phyloP scores from a whole-genome alignment of 2,329 filamentous ascomycete genomes.

The Ceratocystis lukuohia region DNA sequence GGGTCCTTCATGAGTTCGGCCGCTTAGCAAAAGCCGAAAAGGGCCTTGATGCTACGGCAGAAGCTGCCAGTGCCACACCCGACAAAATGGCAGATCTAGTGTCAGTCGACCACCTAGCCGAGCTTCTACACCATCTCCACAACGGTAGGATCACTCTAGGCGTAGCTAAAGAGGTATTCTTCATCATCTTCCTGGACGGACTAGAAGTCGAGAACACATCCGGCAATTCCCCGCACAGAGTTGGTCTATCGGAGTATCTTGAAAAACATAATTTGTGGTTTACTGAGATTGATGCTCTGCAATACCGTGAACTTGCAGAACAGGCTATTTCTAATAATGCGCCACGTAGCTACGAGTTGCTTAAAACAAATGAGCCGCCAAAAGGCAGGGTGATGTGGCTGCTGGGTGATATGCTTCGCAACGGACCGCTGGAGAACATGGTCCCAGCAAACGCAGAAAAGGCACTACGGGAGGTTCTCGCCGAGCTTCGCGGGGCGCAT shows the following conservation, averaged over 20 bases:
- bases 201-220: slow-evolving; percentile 17
- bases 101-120: slow-evolving; percentile 35
- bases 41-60: slow-evolving; percentile 19
- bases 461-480: slow-evolving; percentile 28
- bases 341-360: slow-evolving; percentile 31
- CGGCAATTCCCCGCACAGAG: slow-evolving; percentile 34
- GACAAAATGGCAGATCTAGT: slow-evolving; percentile 37
- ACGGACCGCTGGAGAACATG: slow-evolving; percentile 41
- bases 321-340: slow-evolving; percentile 32
- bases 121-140: slow-evolving; percentile 38
- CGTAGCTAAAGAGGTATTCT: slow-evolving; percentile 42
- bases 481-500: neutral
- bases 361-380: slow-evolving; percentile 37
- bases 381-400: slow-evolving; percentile 48
- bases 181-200: slow-evolving; percentile 12
- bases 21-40: slow-evolving; percentile 44
- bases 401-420: slow-evolving; percentile 44
- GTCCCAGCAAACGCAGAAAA: slow-evolving; percentile 39
- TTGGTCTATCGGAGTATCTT: slow-evolving; percentile 41
- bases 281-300: slow-evolving; percentile 33
- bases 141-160: slow-evolving; percentile 39
- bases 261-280: slow-evolving; percentile 41
- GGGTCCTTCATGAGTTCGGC: slow-evolving; percentile 64
- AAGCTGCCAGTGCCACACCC: slow-evolving; percentile 17
- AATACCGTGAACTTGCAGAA: slow-evolving; percentile 37